Conservation (phyloP, 495 filamentous ascomycete genomes). For the Cercophora samala region DNA sequence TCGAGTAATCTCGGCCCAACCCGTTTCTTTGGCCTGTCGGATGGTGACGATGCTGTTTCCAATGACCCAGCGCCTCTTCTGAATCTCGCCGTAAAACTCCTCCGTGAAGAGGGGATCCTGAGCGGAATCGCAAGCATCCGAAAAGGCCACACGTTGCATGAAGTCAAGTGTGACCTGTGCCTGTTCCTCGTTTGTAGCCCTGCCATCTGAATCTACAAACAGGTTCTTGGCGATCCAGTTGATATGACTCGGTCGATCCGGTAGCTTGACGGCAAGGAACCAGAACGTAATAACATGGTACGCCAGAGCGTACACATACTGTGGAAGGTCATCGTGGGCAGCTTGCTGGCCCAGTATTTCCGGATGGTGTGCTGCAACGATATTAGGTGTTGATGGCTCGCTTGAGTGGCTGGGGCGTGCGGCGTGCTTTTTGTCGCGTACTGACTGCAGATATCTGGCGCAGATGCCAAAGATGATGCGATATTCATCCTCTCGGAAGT, state of each 20-base stretch:
- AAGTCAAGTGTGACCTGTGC: constrained; percentile 91
- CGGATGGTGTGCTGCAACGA: constrained; percentile 23
- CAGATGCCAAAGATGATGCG: constrained; percentile 92
- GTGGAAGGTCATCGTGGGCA: constrained; percentile 63
- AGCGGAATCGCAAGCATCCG: constrained; percentile 69
- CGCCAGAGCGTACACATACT: constrained; percentile 88
- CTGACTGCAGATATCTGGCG: constrained; percentile 80
- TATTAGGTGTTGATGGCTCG: constrained; percentile 34
- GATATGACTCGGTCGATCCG: constrained; percentile 78
- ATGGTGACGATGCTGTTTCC: constrained; percentile 85
- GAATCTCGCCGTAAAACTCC: constrained; percentile 61
- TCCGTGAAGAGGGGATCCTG: constrained; percentile 62
- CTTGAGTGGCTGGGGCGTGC: constrained; percentile 33
- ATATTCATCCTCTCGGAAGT: constrained; percentile 83
- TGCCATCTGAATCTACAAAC: constrained; percentile 68
- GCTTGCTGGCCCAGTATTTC: constrained; percentile 33
- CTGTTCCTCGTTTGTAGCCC: constrained; percentile 80
- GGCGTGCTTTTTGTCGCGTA: constrained; percentile 49
- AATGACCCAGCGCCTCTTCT: constrained; percentile 78
- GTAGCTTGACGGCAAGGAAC: constrained; percentile 83
- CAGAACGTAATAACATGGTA: constrained; percentile 96
- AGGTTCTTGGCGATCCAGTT: constrained; percentile 90
- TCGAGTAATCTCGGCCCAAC: constrained; percentile 75
- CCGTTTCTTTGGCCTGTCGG: constrained; percentile 69
- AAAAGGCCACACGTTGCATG: constrained; percentile 88